Conservation (phyloP, 768 basidiomycete genomes). For the Candolleomyces aberdarensis region DNA sequence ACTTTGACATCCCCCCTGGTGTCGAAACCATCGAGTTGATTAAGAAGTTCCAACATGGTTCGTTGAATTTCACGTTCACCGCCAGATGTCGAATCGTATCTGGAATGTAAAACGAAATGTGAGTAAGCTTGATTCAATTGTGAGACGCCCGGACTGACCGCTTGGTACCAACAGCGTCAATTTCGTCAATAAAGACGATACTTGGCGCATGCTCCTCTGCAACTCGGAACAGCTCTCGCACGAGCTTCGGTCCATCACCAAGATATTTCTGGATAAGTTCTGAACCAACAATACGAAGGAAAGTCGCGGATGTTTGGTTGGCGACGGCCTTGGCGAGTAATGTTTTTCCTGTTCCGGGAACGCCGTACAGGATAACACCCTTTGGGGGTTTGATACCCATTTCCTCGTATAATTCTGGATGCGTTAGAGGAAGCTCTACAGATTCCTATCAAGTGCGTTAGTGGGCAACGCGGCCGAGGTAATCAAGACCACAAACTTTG, state of each 20-base stretch:
- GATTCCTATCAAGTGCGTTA: conserved; percentile 67
- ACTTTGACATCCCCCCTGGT: conserved; percentile 99
- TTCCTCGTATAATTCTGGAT: conserved; percentile 98
- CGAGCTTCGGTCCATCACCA: conserved; percentile 97
- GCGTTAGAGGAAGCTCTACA: conserved; percentile 94
- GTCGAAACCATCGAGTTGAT: conserved; percentile 99
- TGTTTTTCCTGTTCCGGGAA: conserved; percentile 98
- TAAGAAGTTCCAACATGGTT: conserved; percentile 97
- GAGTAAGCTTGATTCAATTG: background rate
- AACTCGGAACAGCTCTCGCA: conserved; percentile 94
- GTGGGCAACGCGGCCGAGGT: background rate
- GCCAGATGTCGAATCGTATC: conserved; percentile 97
- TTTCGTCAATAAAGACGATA: conserved; percentile 99
- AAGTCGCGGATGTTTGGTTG: conserved; percentile 97
- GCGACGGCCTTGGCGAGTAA: conserved; percentile 96
- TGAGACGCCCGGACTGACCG: conserved; percentile 47
- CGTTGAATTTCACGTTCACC: conserved; percentile 99
- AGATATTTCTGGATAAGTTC: conserved; percentile 99
- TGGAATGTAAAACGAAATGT: conserved; percentile 26
- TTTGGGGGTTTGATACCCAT: conserved; percentile 99
- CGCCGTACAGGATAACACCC: conserved; percentile 98
- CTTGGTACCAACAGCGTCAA: conserved; percentile 98
- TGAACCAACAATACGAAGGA: conserved; percentile 94
- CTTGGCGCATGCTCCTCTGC: conserved; percentile 98
- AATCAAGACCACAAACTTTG: conserved; percentile 53